Percentiles rank a stretch among this genome's conserved stretches.
Evolutionary conservation across 108 stramenopile species (phyloP).

Genomic region (Pseudonitzschia pungens): DNA sequence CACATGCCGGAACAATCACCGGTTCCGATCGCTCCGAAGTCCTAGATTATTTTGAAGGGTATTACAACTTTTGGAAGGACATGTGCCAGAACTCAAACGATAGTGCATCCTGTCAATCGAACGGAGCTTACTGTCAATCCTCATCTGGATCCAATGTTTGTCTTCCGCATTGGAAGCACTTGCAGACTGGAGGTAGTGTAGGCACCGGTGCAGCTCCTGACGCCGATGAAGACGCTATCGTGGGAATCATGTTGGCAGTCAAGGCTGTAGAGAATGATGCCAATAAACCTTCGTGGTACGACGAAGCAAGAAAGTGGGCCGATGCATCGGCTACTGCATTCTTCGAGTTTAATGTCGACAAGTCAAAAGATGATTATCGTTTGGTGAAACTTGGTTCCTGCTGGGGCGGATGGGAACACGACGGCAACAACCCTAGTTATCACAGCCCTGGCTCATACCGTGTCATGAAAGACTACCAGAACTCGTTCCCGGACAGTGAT

Average conservation of each 20-base stretch:
- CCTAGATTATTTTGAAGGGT: slow-evolving; percentile 23
- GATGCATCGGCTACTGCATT: slow-evolving; percentile 36
- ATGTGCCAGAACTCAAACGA: slow-evolving; percentile 25
- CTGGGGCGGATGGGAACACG: slow-evolving; percentile 36
- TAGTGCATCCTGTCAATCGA: slow-evolving; percentile 16
- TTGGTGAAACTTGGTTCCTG: slow-evolving; percentile 33
- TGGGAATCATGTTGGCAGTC: slow-evolving; percentile 35
- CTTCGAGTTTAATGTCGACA: slow-evolving; percentile 16
- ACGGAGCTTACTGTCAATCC: slow-evolving; percentile 5
- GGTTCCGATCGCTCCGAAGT: slow-evolving; percentile 16
- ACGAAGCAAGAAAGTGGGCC: slow-evolving; percentile 36
- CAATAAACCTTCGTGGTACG: slow-evolving; percentile 27
- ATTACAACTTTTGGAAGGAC: slow-evolving; percentile 37
- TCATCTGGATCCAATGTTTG: slow-evolving; percentile 3
- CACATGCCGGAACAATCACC: slow-evolving; percentile 21
- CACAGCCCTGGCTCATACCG: slow-evolving; percentile 31
- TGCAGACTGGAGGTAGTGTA: slow-evolving; percentile 1
- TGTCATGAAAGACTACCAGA: slow-evolving; percentile 35
- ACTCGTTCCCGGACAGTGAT: slow-evolving; percentile 8
- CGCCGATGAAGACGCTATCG: slow-evolving; percentile 37
- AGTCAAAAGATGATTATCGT: slow-evolving; percentile 3
- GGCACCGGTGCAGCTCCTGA: slow-evolving; percentile 35
- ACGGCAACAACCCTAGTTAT: slow-evolving; percentile 37
- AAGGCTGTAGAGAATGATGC: slow-evolving; percentile 31
- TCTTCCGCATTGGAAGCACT: slow-evolving; percentile 28